These are phyloP conservation scores for Edaphochlamys debaryana DNA, from an alignment of 139 green algal genomes.

Conservation along the genomic window DNA sequence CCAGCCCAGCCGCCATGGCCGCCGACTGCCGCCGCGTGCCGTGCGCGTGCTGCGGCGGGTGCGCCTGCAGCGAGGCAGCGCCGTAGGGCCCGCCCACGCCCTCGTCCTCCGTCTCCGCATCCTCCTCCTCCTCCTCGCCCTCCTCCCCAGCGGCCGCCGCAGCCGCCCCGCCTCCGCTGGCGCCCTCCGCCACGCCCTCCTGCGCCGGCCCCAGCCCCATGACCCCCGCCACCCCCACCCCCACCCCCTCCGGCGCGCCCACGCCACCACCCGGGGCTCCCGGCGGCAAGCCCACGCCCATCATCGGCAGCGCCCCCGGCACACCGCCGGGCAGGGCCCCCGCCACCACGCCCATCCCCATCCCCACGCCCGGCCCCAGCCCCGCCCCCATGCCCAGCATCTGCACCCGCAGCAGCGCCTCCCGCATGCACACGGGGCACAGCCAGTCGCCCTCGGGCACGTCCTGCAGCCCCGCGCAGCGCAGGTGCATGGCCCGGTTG, in stretches of 20 bases:
- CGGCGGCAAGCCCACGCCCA: no score
- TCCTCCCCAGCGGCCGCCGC: background rate
- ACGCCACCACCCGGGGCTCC: no score
- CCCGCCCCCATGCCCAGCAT: no score
- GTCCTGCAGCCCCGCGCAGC: background rate
- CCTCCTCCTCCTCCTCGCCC: background rate
- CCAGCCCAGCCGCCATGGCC: background rate
- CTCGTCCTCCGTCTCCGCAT: background rate
- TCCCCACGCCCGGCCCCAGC: no score
- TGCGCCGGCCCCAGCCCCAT: background rate
- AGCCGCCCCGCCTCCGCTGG: no score
- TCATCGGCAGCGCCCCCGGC: background rate
- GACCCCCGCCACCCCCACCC: no score
- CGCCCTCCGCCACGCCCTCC: no score
- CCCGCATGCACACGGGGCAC: slow-evolving; percentile 10
- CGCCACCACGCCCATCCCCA: background rate
- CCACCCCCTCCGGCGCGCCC: no score
- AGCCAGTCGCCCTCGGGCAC: slow-evolving; percentile 39
- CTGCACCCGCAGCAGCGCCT: slow-evolving; percentile 21
- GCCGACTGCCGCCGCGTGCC: background rate
- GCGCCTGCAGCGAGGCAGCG: no score
- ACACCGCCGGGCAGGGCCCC: background rate
- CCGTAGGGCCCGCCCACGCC: no score
- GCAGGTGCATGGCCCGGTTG: slow-evolving; percentile 31
- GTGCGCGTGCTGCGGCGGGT: background rate